Conservation (phyloP, 805 yeast genomes). For the Brettanomyces sp. region DNA sequence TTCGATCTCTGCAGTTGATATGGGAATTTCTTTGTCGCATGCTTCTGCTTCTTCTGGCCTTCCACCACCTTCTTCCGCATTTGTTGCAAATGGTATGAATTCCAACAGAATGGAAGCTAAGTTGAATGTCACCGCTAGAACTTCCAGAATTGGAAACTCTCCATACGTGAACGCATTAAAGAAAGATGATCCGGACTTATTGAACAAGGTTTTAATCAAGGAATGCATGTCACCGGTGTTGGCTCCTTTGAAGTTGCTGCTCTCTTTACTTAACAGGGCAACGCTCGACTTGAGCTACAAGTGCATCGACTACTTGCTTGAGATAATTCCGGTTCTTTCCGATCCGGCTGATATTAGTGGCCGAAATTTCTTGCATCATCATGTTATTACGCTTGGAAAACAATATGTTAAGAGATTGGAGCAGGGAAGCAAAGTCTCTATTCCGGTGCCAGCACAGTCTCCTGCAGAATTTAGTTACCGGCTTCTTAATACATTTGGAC, state of each 20-base stretch:
- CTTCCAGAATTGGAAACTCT: slow-evolving; percentile 5
- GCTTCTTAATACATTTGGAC: slow-evolving; percentile 45
- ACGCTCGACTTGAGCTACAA: slow-evolving; percentile 43
- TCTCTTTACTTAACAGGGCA: slow-evolving; percentile 58
- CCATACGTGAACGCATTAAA: slow-evolving; percentile 16
- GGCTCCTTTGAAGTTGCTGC: slow-evolving; percentile 44
- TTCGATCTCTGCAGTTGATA: slow-evolving; percentile 5
- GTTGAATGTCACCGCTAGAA: not conserved
- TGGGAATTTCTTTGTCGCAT: not conserved
- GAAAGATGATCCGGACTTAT: slow-evolving; percentile 24
- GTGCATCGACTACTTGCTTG: slow-evolving; percentile 51
- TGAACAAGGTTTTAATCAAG: slow-evolving; percentile 35
- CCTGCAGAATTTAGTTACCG: slow-evolving; percentile 41
- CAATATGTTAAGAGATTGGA: slow-evolving; percentile 30
- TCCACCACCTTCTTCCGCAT: slow-evolving; percentile 17
- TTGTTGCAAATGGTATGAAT: slow-evolving; percentile 1
- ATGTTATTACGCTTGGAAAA: slow-evolving; percentile 70
- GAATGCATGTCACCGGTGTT: slow-evolving; percentile 36
- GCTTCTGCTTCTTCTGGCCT: not conserved
- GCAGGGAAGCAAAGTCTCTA: slow-evolving; percentile 11
- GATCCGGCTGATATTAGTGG: slow-evolving; percentile 71
- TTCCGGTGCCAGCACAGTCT: slow-evolving; percentile 25
- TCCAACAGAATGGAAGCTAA: not conserved
- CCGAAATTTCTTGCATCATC: slow-evolving; percentile 79
- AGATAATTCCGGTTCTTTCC: slow-evolving; percentile 39